A percentile compares a stretch with the other conserved stretches of the same genome.
Conservation (phyloP, 768 basidiomycete genomes). For the Pleurotus eryngii region DNA sequence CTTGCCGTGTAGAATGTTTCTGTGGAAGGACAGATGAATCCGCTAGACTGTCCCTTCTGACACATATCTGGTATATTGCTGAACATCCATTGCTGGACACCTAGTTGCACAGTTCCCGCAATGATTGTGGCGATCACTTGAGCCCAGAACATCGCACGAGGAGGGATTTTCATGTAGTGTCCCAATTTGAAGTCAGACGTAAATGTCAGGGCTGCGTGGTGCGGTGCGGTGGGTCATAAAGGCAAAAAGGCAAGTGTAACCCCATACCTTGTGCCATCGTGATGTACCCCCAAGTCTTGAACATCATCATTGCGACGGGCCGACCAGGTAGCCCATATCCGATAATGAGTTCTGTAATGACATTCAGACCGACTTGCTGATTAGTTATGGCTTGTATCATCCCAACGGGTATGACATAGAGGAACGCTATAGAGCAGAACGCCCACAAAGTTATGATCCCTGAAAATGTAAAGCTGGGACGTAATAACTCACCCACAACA, state of each 20-base stretch:
- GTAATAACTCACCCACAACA: conserved; percentile 1
- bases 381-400: conserved; percentile 84
- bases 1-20: conserved; percentile 56
- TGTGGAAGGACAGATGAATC: conserved; percentile 44
- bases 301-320: conserved; percentile 81
- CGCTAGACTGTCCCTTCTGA: conserved; percentile 37
- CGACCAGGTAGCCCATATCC: conserved; percentile 77
- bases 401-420: conserved; percentile 72
- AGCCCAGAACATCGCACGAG: conserved; percentile 66
- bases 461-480: neutral
- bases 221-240: neutral
- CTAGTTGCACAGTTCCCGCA: conserved; percentile 64
- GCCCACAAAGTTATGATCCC: neutral
- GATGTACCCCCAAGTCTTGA: conserved; percentile 81
- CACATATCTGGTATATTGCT: conserved; percentile 52
- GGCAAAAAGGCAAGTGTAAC: neutral
- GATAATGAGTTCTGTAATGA: conserved; percentile 77
- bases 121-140: conserved; percentile 59
- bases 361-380: conserved; percentile 64
- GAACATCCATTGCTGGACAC: conserved; percentile 67
- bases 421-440: conserved; percentile 30
- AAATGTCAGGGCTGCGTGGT: conserved; percentile 56
- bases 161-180: conserved; percentile 77
- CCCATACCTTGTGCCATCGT: conserved; percentile 51
- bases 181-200: conserved; percentile 78